Evolutionary conservation across 352 stramenopile genomes (phyloP).

Genomic region (Pythium volutum): DNA sequence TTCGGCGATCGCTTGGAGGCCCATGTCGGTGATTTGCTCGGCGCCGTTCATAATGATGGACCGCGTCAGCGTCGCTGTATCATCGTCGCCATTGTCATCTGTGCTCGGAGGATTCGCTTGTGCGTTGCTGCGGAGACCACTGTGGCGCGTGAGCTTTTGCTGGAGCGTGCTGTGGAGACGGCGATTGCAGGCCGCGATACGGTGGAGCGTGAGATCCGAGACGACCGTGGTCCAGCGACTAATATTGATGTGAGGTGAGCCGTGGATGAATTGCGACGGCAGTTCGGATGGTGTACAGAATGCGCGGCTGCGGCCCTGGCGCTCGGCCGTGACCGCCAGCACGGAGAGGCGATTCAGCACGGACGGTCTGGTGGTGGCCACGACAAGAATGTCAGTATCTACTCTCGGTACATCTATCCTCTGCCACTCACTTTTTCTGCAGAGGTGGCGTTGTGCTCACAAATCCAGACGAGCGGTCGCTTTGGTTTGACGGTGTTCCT

Average conservation of each 20-base stretch:
- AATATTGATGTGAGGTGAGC: constrained; percentile 38
- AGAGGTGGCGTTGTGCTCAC: neutral
- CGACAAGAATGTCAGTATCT: neutral
- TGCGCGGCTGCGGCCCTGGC: constrained; percentile 11
- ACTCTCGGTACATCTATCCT: neutral
- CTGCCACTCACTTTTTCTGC: constrained; percentile 12
- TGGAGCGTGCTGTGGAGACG: constrained; percentile 33
- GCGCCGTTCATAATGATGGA: constrained; percentile 60
- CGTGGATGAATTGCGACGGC: constrained; percentile 63
- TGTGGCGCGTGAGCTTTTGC: constrained; percentile 18
- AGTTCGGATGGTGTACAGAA: constrained; percentile 38
- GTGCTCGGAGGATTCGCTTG: neutral
- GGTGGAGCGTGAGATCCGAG: constrained; percentile 54
- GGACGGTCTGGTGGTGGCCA: constrained; percentile 17
- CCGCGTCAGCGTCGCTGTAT: constrained; percentile 26
- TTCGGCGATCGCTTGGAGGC: constrained; percentile 49
- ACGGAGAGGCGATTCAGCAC: constrained; percentile 28
- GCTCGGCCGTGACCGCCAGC: constrained; percentile 19
- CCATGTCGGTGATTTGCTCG: constrained; percentile 59
- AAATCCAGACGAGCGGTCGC: neutral
- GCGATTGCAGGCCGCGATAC: constrained; percentile 61
- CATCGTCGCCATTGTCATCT: constrained; percentile 7
- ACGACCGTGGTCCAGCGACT: constrained; percentile 71
- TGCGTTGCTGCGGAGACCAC: neutral
- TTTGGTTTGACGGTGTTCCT: constrained; percentile 7